These are phyloP conservation scores for Crithidia fasciculata DNA, from an alignment of 208 protist species.

Conservation along the genomic window DNA sequence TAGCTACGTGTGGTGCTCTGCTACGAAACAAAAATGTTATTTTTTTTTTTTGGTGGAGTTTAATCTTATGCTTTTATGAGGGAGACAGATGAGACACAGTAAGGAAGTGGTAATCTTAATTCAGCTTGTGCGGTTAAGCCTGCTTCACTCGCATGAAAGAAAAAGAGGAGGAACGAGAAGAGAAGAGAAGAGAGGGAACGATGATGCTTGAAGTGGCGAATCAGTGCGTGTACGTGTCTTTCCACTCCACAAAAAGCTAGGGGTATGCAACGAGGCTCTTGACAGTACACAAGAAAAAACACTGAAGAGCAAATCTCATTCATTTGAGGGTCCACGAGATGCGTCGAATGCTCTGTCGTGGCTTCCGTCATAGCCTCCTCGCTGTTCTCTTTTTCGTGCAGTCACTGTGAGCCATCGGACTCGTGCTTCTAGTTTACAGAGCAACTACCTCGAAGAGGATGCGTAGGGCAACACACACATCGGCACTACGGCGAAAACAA, in stretches of 20 bases:
- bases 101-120: not conserved
- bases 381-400: too few species aligned
- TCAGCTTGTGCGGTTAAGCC: not conserved
- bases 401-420: too few species aligned
- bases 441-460: not conserved
- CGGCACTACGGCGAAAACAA: not conserved
- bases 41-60: not conserved
- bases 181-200: not conserved
- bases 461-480: not conserved
- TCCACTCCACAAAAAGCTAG: too few species aligned
- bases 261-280: too few species aligned
- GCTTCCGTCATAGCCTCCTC: too few species aligned
- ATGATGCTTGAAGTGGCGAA: too few species aligned
- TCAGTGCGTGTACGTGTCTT: too few species aligned
- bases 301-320: too few species aligned
- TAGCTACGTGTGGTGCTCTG: not conserved
- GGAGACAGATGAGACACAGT: not conserved
- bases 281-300: too few species aligned
- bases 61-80: constrained; percentile 9
- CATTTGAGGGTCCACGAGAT: too few species aligned
- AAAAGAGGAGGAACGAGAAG: not conserved
- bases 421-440: too few species aligned
- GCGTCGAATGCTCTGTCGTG: too few species aligned
- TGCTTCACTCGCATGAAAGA: not conserved
- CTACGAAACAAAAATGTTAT: not conserved